Conservation (phyloP, 1,284 basidiomycete genomes). For the Microbotryum violaceum region DNA sequence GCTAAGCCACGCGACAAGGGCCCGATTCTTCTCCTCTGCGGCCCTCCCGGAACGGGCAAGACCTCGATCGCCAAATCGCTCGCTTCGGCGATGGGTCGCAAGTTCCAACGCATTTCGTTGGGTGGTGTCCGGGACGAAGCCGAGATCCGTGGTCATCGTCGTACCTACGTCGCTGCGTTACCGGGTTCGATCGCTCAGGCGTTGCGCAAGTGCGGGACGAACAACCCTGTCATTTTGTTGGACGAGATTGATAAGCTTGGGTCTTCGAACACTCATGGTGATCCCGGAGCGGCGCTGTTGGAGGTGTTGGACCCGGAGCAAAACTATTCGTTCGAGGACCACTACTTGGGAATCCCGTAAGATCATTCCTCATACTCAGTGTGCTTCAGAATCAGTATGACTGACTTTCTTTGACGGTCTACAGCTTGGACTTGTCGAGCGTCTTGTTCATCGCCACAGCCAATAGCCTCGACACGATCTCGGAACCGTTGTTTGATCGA, state of each 20-base stretch:
- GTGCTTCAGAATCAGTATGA: background rate
- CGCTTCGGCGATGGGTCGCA: slow-evolving; percentile 66
- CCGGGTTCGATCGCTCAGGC: slow-evolving; percentile 55
- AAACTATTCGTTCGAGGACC: slow-evolving; percentile 44
- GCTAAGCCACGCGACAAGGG: slow-evolving; percentile 49
- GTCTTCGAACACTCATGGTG: slow-evolving; percentile 41
- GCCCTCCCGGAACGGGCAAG: slow-evolving; percentile 76
- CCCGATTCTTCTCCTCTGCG: slow-evolving; percentile 72
- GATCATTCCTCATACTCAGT: slow-evolving; percentile 37
- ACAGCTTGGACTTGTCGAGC: slow-evolving; percentile 31
- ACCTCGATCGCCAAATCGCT: slow-evolving; percentile 57
- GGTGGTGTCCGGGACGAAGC: slow-evolving; percentile 46
- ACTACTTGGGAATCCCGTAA: slow-evolving; percentile 40
- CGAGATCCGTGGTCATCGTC: slow-evolving; percentile 43
- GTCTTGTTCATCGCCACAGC: slow-evolving; percentile 46
- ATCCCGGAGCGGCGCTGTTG: slow-evolving; percentile 44
- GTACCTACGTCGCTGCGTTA: slow-evolving; percentile 42
- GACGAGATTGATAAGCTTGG: slow-evolving; percentile 46
- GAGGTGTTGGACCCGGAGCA: slow-evolving; percentile 45
- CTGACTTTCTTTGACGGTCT: background rate
- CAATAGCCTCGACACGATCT: slow-evolving; percentile 44
- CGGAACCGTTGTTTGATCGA: slow-evolving; percentile 43
- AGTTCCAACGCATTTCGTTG: slow-evolving; percentile 40
- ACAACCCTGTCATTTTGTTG: slow-evolving; percentile 44
- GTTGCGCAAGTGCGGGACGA: slow-evolving; percentile 41